Evolutionary conservation across 2,329 filamentous ascomycete species (phyloP).

Genomic region (Beauveria sp.): DNA sequence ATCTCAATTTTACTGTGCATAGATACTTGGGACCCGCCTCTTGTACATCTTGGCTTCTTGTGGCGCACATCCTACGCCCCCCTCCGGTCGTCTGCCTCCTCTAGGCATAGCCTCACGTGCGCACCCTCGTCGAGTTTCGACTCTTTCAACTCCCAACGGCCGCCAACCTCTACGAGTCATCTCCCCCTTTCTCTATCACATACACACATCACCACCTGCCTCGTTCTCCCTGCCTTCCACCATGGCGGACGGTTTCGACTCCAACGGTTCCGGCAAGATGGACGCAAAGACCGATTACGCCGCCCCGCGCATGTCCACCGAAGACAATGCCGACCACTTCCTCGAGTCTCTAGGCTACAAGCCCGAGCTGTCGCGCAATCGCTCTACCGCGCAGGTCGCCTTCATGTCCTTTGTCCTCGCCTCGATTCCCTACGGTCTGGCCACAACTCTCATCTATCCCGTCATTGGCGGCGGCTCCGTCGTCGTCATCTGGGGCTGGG

Average conservation of each 20-base stretch:
- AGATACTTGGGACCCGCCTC: background rate
- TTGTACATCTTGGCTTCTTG: background rate
- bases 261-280: slow-evolving; percentile 15
- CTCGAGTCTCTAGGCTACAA: slow-evolving; percentile 60
- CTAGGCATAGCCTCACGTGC: slow-evolving; percentile 11
- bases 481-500: slow-evolving; percentile 67
- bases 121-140: background rate
- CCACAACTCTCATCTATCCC: slow-evolving; percentile 62
- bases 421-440: slow-evolving; percentile 65
- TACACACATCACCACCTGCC: background rate
- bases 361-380: slow-evolving; percentile 54
- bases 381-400: slow-evolving; percentile 61
- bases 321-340: slow-evolving; percentile 50
- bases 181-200: background rate
- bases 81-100: slow-evolving; percentile 5
- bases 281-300: slow-evolving; percentile 23
- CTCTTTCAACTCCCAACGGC: background rate
- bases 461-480: slow-evolving; percentile 58
- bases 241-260: slow-evolving; percentile 11
- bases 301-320: slow-evolving; percentile 19
- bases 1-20: background rate
- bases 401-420: slow-evolving; percentile 74
- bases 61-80: background rate
- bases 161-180: background rate
- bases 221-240: background rate